Evolutionary conservation across 306 rosid genomes (phyloP), one percentile per base, ranked within the genome.

Genomic region (Dalbergia oliveri): DNA sequence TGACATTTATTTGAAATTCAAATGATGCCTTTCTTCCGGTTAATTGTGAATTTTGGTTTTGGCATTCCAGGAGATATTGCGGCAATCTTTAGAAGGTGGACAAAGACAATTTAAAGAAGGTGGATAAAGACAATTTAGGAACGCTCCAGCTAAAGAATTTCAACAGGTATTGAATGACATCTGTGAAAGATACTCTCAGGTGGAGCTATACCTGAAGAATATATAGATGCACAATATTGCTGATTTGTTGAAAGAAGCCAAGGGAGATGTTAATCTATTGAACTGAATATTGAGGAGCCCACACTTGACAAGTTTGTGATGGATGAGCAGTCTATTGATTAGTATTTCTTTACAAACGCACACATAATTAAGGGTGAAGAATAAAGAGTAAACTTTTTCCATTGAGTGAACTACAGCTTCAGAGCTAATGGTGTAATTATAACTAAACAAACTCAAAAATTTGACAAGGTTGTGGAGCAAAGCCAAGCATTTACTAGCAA

Each of bases 111-210:
- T 93, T 97, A 11, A n/a, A 76, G 39, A 94, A 94, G 88, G 92
- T 97, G 13, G 97, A 94, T 79, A 75, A 51, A 73, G 97, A 94
- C 93, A 94, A 93, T 58, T 93, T 97, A 11, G 99, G 99, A 82
- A 91, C 97, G 47, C 97, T 94, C 0, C 99, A 3, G 86, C 86
- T 15, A 84, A 90, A 83, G 99, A 94, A 78, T 77, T 85, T 65
- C 83, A 86, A 78, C 97, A 87, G 76, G 95, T 81, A 50, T 78
- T 92, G 76, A 72, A 83, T 78, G 99, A 94, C 85, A 92, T 93
- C 51, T 92, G 93, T 73, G 97, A 93, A 84, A 87, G 99, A 79
- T 94, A 94, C 84, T 97, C 99, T 72, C 97, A 94, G 81, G 90
- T 94, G 84, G 95, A 86, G 85, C 88, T 93, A 45, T 93, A 91